Percentiles rank a stretch among this genome's conserved stretches.
Conservation (phyloP, 176 grass and related monocot species). For the Lolium rigidum region DNA sequence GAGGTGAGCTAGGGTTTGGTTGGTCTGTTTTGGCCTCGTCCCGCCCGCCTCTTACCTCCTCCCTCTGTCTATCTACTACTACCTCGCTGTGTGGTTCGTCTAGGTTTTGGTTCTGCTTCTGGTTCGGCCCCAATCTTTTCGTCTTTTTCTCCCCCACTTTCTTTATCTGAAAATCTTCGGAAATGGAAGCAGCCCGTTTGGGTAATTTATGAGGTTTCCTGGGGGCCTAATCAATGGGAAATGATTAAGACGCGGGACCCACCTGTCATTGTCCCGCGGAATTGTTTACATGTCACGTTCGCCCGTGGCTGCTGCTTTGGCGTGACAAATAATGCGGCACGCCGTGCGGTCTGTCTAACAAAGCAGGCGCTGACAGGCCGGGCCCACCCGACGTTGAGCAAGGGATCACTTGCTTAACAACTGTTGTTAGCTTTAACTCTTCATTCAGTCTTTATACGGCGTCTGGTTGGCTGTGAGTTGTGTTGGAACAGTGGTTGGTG, state of each 20-base stretch:
- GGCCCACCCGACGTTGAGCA: background rate
- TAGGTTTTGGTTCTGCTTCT: conserved; percentile 45
- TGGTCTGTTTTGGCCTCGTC: conserved; percentile 52
- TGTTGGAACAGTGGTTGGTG: background rate
- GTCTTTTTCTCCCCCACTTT: conserved; percentile 23
- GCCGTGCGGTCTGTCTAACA: background rate
- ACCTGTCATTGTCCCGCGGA: background rate
- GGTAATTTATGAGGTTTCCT: conserved; percentile 33
- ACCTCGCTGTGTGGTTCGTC: conserved; percentile 53
- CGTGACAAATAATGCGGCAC: conserved; percentile 25
- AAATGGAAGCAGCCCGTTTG: conserved; percentile 10
- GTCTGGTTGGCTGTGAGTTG: background rate
- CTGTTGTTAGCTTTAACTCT: background rate
- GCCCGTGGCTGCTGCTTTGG: background rate
- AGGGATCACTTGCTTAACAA: background rate
- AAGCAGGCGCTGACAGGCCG: background rate
- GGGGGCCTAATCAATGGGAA: conserved; percentile 21
- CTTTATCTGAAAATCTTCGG: conserved; percentile 37
- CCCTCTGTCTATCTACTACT: conserved; percentile 32
- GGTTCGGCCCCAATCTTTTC: conserved; percentile 20
- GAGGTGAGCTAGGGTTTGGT: conserved; percentile 54
- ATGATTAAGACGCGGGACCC: background rate
- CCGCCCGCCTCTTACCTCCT: conserved; percentile 37
- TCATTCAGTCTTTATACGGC: background rate
- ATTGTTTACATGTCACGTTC: conserved; percentile 10